These are phyloP conservation scores for Escovopsis weberi DNA, from an alignment of 2,329 filamentous ascomycete species.

Conservation along the genomic window DNA sequence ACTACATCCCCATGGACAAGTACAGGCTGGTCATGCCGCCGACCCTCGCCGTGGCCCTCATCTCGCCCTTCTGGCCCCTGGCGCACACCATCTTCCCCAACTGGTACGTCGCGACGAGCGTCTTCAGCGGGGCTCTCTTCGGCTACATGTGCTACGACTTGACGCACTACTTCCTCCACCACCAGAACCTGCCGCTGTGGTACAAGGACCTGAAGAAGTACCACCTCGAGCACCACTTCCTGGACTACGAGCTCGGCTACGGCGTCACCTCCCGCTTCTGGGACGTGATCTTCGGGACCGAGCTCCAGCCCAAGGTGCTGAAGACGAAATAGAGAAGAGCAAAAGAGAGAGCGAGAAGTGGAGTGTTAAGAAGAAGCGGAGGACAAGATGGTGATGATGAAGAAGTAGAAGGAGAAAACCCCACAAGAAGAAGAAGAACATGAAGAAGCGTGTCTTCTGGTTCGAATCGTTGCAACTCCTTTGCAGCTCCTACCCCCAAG, in stretches of 20 bases:
- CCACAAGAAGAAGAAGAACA: no score
- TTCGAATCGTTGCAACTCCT: no score
- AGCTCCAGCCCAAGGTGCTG: conserved; percentile 37
- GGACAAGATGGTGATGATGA: no score
- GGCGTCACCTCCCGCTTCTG: conserved; percentile 94
- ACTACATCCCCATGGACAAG: conserved; percentile 98
- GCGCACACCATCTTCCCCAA: conserved; percentile 70
- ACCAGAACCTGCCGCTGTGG: conserved; percentile 78
- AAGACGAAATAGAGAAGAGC: no score
- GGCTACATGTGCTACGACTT: conserved; percentile 94
- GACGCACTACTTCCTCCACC: conserved; percentile 97
- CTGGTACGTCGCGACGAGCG: conserved; percentile 66
- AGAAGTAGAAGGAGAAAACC: no score
- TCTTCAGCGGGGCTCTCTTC: conserved; percentile 83
- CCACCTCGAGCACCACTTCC: conserved; percentile 92
- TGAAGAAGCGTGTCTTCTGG: no score
- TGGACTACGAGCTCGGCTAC: conserved; percentile 94
- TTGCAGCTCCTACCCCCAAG: no score
- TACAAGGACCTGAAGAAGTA: conserved; percentile 94
- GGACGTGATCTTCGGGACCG: conserved; percentile 84
- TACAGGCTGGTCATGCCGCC: conserved; percentile 97
- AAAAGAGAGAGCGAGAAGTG: no score
- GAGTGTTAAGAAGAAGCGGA: no score
- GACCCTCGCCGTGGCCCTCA: conserved; percentile 68
- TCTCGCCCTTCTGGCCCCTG: conserved; percentile 82